phyloP scores from a whole-genome alignment of 176 grass and related monocot genomes.

The Eleusine coracana region DNA sequence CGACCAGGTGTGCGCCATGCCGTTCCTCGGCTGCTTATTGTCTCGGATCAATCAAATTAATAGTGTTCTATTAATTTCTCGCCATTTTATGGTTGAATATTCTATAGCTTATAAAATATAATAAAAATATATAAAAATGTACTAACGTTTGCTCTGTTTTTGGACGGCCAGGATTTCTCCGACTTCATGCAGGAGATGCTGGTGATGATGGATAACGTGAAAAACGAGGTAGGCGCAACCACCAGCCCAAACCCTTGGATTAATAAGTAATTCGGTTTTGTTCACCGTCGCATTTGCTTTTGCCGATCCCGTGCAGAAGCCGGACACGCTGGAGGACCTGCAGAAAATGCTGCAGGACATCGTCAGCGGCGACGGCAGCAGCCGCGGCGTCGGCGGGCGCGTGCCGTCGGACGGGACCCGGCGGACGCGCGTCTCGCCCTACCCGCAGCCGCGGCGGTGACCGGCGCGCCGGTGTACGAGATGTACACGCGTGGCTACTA shows the following conservation, averaged over 20 bases:
- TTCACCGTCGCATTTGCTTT: neutral
- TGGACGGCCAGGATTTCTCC: slow-evolving; percentile 82
- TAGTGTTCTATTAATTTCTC: neutral
- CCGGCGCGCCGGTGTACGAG: slow-evolving; percentile 41
- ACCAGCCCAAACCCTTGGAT: neutral
- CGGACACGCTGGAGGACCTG: slow-evolving; percentile 84
- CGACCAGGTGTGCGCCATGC: slow-evolving; percentile 58
- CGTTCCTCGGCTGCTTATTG: slow-evolving; percentile 20
- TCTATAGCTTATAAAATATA: neutral
- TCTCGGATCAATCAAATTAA: neutral
- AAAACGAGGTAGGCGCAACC: slow-evolving; percentile 73
- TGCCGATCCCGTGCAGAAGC: slow-evolving; percentile 55
- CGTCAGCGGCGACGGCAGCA: slow-evolving; percentile 47
- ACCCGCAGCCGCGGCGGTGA: slow-evolving; percentile 53
- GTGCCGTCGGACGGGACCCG: slow-evolving; percentile 47
- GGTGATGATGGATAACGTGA: slow-evolving; percentile 94
- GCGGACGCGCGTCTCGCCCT: slow-evolving; percentile 59
- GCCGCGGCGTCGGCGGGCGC: slow-evolving; percentile 28
- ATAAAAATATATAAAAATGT: too few species aligned
- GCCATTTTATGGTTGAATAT: neutral
- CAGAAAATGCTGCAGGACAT: slow-evolving; percentile 95
- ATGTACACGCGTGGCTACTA: slow-evolving; percentile 21
- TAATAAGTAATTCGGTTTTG: neutral
- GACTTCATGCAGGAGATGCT: slow-evolving; percentile 99
- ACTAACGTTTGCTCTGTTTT: slow-evolving; percentile 14